phyloP scores from a whole-genome alignment of 257 asterid genomes.

The Striga asiatica region DNA sequence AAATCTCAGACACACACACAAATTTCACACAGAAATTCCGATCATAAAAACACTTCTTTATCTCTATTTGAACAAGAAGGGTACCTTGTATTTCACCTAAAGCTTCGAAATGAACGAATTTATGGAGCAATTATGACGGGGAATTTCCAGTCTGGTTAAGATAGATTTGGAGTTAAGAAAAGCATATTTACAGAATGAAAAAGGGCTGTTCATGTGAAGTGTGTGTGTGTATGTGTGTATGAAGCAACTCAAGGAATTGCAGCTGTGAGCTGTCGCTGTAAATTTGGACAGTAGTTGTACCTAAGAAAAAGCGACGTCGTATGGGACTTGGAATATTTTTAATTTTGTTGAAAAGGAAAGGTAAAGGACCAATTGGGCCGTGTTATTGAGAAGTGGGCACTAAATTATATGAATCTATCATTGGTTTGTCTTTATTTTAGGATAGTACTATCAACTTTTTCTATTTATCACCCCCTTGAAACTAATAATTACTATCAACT shows the following conservation, averaged over 20 bases:
- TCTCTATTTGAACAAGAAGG: background rate
- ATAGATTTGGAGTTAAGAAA: conserved; percentile 34
- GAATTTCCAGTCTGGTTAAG: conserved; percentile 8
- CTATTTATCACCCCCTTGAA: too few relatives aligned
- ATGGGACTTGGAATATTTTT: too few relatives aligned
- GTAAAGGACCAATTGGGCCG: too few relatives aligned
- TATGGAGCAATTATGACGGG: conserved; percentile 13
- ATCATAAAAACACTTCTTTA: conserved; percentile 10
- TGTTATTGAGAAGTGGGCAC: too few relatives aligned
- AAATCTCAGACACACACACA: conserved; percentile 10
- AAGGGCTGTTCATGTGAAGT: conserved; percentile 5
- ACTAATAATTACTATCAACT: too few relatives aligned
- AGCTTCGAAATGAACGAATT: background rate
- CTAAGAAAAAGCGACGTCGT: too few relatives aligned
- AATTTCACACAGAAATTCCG: background rate
- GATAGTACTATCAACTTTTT: too few relatives aligned
- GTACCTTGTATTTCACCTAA: background rate
- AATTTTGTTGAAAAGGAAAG: too few relatives aligned
- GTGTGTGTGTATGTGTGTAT: conserved; percentile 12
- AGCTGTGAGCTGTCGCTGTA: background rate
- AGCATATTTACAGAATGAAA: conserved; percentile 10
- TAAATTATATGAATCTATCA: too few relatives aligned
- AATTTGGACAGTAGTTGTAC: conserved; percentile 19
- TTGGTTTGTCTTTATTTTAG: too few relatives aligned
- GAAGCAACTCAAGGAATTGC: conserved; percentile 50